A percentile compares a stretch with the other conserved stretches of the same genome.
Evolutionary conservation across 73 alveolate species (phyloP).

Genomic region (Tetrahymena borealis): DNA sequence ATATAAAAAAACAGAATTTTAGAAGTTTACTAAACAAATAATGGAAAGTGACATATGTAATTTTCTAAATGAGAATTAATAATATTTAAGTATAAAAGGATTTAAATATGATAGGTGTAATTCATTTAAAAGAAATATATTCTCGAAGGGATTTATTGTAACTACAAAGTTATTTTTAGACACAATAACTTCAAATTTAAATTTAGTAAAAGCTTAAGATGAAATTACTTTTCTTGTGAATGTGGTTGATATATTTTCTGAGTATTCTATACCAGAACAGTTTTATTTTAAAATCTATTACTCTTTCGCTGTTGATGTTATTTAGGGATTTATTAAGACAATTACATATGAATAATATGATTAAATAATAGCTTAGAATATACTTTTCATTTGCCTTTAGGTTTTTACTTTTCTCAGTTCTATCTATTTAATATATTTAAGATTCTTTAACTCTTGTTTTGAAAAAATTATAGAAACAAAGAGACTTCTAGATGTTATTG

Average conservation of each 20-base stretch:
- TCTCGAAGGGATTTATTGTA: not conserved
- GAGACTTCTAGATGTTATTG: not conserved
- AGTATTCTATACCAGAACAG: not conserved
- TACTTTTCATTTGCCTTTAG: not conserved
- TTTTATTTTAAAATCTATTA: too few species aligned
- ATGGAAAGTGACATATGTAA: not conserved
- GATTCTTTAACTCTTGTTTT: not conserved
- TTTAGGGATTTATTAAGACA: not conserved
- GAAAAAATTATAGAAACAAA: not conserved
- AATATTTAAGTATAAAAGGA: not conserved
- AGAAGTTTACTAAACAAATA: too few species aligned
- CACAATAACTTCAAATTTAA: too few species aligned
- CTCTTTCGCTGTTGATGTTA: not conserved
- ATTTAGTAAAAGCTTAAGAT: not conserved
- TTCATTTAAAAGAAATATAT: too few species aligned
- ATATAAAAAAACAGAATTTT: too few species aligned
- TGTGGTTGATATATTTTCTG: not conserved
- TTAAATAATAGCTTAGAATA: too few species aligned
- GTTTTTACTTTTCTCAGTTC: not conserved
- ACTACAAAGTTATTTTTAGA: not conserved
- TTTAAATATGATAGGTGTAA: not conserved
- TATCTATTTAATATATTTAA: too few species aligned
- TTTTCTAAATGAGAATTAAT: too few species aligned
- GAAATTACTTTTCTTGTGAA: not conserved
- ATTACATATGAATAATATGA: not conserved